A percentile compares a stretch with the other conserved stretches of the same genome.
Evolutionary conservation across 495 filamentous ascomycete genomes (phyloP).

Genomic region (Rhizodiscina lignyota): DNA sequence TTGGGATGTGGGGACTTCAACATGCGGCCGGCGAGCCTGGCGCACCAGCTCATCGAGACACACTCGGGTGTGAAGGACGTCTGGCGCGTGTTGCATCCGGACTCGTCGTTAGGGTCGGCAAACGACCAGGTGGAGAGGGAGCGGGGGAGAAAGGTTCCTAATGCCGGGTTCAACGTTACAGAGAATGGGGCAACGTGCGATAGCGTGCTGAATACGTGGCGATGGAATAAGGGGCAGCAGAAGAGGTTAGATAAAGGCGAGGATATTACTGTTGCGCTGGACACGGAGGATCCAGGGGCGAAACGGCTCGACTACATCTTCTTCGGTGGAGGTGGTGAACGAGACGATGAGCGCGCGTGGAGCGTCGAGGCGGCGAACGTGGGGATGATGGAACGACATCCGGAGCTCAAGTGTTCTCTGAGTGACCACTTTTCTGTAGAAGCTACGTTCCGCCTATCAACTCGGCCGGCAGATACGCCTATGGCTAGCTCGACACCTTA

Average conservation of each 20-base stretch:
- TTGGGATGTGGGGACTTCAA: conserved; percentile 80
- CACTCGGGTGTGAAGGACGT: conserved; percentile 65
- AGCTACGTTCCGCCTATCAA: conserved; percentile 43
- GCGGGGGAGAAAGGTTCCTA: conserved; percentile 40
- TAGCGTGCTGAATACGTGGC: conserved; percentile 77
- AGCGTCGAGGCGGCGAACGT: conserved; percentile 49
- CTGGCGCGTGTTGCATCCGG: conserved; percentile 67
- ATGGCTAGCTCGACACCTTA: background rate
- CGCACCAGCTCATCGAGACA: conserved; percentile 67
- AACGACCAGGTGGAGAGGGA: conserved; percentile 45
- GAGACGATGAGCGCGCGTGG: conserved; percentile 34
- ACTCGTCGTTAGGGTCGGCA: conserved; percentile 58
- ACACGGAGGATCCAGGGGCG: conserved; percentile 49
- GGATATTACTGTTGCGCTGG: conserved; percentile 34
- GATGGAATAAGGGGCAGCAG: conserved; percentile 54
- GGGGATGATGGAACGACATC: conserved; percentile 72
- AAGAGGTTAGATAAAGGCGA: conserved; percentile 43
- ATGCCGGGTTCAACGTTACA: conserved; percentile 54
- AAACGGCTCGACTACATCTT: conserved; percentile 97
- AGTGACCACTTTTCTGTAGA: conserved; percentile 89
- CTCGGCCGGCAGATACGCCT: conserved; percentile 4
- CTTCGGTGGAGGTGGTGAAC: conserved; percentile 24
- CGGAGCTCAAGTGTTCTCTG: conserved; percentile 61
- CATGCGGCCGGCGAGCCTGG: conserved; percentile 74
- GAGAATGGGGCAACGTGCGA: conserved; percentile 84